Percentiles rank a stretch among this genome's conserved stretches.
phyloP scores from a whole-genome alignment of 768 basidiomycete genomes.

The Russula virescens region DNA sequence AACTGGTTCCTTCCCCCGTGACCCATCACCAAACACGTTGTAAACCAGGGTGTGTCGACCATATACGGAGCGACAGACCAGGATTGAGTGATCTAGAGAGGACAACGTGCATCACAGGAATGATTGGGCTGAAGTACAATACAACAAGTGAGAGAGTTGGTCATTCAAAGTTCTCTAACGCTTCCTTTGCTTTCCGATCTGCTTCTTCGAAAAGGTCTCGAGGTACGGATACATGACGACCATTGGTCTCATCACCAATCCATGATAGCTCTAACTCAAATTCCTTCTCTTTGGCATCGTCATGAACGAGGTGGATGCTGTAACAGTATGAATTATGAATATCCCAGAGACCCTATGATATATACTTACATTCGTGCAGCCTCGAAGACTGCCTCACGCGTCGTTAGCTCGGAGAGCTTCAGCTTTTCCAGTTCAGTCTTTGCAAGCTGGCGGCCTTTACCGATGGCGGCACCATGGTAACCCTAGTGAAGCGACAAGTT shows the following conservation, averaged over 20 bases:
- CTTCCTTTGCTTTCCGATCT: slow-evolving; percentile 80
- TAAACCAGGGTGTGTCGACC: background rate
- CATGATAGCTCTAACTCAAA: slow-evolving; percentile 98
- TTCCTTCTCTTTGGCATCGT: slow-evolving; percentile 96
- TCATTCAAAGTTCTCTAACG: slow-evolving; percentile 64
- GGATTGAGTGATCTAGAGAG: background rate
- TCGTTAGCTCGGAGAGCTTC: slow-evolving; percentile 72
- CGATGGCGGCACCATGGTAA: slow-evolving; percentile 93
- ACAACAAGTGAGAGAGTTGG: slow-evolving; percentile 17
- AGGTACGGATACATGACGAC: slow-evolving; percentile 78
- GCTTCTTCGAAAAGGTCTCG: slow-evolving; percentile 80
- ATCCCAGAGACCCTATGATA: slow-evolving; percentile 23
- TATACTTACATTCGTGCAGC: slow-evolving; percentile 90
- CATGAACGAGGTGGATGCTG: slow-evolving; percentile 96
- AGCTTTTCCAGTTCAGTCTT: slow-evolving; percentile 99
- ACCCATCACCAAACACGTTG: background rate
- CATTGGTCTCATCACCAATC: slow-evolving; percentile 82
- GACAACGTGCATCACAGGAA: background rate
- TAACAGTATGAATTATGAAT: slow-evolving; percentile 1
- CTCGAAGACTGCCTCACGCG: slow-evolving; percentile 82
- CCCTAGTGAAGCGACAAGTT: slow-evolving; percentile 46
- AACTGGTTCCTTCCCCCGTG: slow-evolving; percentile 27
- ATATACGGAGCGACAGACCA: background rate
- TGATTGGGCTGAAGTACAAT: slow-evolving; percentile 27
- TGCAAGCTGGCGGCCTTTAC: slow-evolving; percentile 95